These are phyloP conservation scores for Escovopsis weberi DNA, from an alignment of 2,329 filamentous ascomycete genomes.

Conservation along the genomic window DNA sequence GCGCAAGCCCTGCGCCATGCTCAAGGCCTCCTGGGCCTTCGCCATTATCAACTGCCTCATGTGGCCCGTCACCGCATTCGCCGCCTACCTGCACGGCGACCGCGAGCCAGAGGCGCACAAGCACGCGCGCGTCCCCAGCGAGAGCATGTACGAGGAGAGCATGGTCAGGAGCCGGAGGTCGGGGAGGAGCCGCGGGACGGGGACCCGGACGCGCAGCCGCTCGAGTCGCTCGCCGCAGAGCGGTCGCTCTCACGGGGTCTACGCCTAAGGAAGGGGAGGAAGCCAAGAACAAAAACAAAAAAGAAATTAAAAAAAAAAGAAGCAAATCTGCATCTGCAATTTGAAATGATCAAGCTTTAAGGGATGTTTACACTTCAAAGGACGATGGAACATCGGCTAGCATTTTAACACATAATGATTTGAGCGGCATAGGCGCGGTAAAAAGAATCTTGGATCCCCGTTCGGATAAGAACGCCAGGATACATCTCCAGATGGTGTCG, in stretches of 20 bases:
- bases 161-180: constrained; percentile 11
- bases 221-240: constrained; percentile 24
- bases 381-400: no score
- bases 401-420: no score
- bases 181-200: constrained; percentile 23
- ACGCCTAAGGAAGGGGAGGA: constrained; percentile 23
- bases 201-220: constrained; percentile 26
- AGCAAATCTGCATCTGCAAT: background rate
- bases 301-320: background rate
- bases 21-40: constrained; percentile 81
- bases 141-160: constrained; percentile 16
- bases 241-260: constrained; percentile 37
- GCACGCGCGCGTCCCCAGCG: no score
- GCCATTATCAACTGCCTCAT: constrained; percentile 77
- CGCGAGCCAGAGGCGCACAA: constrained; percentile 28
- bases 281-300: background rate
- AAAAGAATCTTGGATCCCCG: no score
- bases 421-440: no score
- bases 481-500: no score
- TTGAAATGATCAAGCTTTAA: no score
- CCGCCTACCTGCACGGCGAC: constrained; percentile 48
- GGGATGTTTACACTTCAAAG: no score
- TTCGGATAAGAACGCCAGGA: no score
- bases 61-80: constrained; percentile 62
- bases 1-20: constrained; percentile 75